phyloP scores from a whole-genome alignment of 257 asterid genomes.

The Apocynum venetum region DNA sequence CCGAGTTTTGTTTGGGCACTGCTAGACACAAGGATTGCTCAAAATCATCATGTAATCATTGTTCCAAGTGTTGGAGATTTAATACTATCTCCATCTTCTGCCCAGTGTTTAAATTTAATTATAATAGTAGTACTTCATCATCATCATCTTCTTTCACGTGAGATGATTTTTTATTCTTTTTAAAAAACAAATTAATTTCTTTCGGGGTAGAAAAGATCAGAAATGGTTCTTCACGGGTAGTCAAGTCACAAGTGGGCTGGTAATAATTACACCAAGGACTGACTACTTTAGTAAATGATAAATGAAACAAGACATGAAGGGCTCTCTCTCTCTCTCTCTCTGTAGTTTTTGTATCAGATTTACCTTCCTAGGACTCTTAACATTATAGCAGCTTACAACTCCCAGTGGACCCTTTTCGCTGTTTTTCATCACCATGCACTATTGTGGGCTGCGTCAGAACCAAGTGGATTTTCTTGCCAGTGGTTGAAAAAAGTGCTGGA shows the following conservation, averaged over 20 bases:
- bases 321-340: not conserved
- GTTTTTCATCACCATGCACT: not conserved
- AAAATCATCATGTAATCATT: conserved; percentile 48
- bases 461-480: not conserved
- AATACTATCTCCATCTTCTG: conserved; percentile 7
- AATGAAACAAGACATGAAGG: not conserved
- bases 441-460: not conserved
- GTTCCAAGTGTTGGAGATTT: conserved; percentile 13
- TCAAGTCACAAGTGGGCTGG: conserved; percentile 8
- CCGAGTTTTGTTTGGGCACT: conserved; percentile 7
- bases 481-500: not conserved
- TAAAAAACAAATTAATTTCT: no score
- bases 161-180: not conserved
- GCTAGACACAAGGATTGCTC: conserved; percentile 22
- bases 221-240: not conserved
- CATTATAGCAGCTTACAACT: not conserved
- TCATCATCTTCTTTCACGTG: conserved; percentile 23
- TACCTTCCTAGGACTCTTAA: conserved; percentile 1
- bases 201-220: not conserved
- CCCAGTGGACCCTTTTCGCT: not conserved
- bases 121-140: not conserved
- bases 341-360: not conserved
- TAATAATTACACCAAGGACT: not conserved
- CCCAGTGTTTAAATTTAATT: conserved; percentile 7
- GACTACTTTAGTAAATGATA: not conserved